A percentile compares a stretch with the other conserved stretches of the same genome.
Evolutionary conservation across 805 yeast species (phyloP).

Genomic region (Hanseniaspora osmophila): DNA sequence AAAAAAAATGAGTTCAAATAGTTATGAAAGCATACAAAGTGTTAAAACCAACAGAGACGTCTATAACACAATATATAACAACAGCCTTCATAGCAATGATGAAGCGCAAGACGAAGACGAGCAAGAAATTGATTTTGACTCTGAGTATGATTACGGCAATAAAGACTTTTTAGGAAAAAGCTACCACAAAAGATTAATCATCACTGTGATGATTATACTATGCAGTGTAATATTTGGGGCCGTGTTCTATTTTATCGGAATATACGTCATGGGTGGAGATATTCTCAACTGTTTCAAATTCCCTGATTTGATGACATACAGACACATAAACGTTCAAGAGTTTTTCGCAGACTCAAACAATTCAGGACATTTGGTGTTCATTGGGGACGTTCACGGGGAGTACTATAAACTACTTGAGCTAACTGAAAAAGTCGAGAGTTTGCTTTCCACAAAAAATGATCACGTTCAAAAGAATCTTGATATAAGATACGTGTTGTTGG

Average conservation of each 20-base stretch:
- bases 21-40: no score
- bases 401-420: slow-evolving; percentile 39
- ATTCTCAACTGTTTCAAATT: background rate
- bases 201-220: no score
- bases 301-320: slow-evolving; percentile 1
- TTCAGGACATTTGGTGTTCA: slow-evolving; percentile 37
- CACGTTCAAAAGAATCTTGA: slow-evolving; percentile 26
- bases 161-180: no score
- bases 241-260: background rate
- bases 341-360: background rate
- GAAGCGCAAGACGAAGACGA: no score
- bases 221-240: no score
- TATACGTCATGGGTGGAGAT: background rate
- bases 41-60: no score
- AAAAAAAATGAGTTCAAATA: no score
- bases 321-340: background rate
- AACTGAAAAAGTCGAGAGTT: slow-evolving; percentile 4
- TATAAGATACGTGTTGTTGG: slow-evolving; percentile 47
- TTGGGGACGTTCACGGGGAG: slow-evolving; percentile 88
- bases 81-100: no score
- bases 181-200: no score
- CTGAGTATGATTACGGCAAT: no score
- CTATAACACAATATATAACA: no score
- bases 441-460: background rate
- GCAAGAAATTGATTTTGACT: no score